These are phyloP conservation scores for Lactarius vividus DNA, from an alignment of 768 basidiomycete genomes.

Conservation along the genomic window DNA sequence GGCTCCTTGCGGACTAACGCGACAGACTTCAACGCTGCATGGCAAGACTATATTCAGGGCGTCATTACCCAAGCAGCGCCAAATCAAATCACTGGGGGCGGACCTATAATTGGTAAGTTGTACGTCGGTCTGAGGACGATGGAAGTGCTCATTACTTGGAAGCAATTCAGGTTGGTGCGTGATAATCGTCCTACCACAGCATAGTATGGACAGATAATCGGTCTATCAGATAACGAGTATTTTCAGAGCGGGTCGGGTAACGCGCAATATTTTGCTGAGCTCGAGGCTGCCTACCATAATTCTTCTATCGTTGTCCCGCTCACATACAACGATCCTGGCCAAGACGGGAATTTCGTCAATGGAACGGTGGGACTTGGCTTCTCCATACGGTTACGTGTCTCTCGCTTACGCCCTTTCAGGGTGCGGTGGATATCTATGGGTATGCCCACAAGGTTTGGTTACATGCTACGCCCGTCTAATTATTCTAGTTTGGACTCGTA, in stretches of 20 bases:
- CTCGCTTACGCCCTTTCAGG: conserved; percentile 37
- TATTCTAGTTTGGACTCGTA: conserved; percentile 50
- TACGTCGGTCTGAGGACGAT: neutral
- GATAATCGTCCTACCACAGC: neutral
- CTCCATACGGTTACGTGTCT: neutral
- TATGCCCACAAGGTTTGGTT: conserved; percentile 28
- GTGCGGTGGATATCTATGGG: conserved; percentile 77
- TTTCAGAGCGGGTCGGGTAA: conserved; percentile 44
- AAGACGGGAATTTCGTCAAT: conserved; percentile 60
- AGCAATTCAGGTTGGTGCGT: conserved; percentile 58
- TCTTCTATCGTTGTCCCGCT: conserved; percentile 65
- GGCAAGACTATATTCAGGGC: conserved; percentile 68
- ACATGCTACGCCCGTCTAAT: neutral
- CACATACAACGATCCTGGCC: conserved; percentile 70
- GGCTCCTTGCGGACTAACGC: conserved; percentile 72
- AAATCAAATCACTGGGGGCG: conserved; percentile 68
- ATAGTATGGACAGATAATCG: neutral
- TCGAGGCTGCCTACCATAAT: conserved; percentile 53
- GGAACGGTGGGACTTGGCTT: conserved; percentile 50
- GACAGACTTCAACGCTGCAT: conserved; percentile 64
- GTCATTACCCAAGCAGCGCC: conserved; percentile 58
- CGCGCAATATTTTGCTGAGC: conserved; percentile 59
- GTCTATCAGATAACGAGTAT: conserved; percentile 70
- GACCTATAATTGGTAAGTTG: conserved; percentile 66
- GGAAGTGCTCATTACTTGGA: conserved; percentile 8